These are phyloP conservation scores for Rhodomyrtus psidioides DNA, from an alignment of 441 rosid species.

Conservation along the genomic window DNA sequence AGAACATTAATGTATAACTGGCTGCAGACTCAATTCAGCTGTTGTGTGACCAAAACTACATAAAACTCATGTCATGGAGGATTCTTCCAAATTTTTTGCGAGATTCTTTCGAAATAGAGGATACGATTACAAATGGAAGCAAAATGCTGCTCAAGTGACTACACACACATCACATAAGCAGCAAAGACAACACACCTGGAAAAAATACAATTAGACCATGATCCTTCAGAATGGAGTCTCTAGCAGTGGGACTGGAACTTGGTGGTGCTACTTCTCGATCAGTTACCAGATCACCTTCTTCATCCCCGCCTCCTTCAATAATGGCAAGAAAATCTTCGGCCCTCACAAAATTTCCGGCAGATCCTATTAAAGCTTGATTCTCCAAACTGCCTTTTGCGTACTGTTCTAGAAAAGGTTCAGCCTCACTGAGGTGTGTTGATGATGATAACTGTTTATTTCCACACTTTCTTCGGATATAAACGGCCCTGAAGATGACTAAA, in stretches of 20 bases:
- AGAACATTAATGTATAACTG: not conserved
- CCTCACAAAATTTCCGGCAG: slow-evolving; percentile 77
- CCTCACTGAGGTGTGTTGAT: slow-evolving; percentile 75
- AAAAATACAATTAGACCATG: slow-evolving; percentile 86
- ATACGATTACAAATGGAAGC: not conserved
- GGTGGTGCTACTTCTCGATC: slow-evolving; percentile 38
- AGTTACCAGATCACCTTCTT: slow-evolving; percentile 80
- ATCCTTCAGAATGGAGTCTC: slow-evolving; percentile 53
- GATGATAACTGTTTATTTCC: slow-evolving; percentile 71
- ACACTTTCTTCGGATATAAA: slow-evolving; percentile 56
- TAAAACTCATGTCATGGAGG: not conserved
- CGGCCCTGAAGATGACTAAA: slow-evolving; percentile 44
- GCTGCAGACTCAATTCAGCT: not conserved
- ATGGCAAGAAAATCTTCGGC: slow-evolving; percentile 84
- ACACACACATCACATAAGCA: not conserved
- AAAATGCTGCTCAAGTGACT: not conserved
- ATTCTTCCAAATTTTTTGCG: not conserved
- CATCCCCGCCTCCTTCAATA: slow-evolving; percentile 66
- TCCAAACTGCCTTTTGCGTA: slow-evolving; percentile 66
- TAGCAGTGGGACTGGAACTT: slow-evolving; percentile 34
- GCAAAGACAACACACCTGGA: slow-evolving; percentile 53
- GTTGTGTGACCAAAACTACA: not conserved
- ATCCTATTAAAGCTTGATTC: slow-evolving; percentile 78
- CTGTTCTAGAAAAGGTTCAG: slow-evolving; percentile 91
- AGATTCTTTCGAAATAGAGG: not conserved